phyloP scores from a whole-genome alignment of 108 stramenopile genomes.

The Asterionellopsis glacialis region DNA sequence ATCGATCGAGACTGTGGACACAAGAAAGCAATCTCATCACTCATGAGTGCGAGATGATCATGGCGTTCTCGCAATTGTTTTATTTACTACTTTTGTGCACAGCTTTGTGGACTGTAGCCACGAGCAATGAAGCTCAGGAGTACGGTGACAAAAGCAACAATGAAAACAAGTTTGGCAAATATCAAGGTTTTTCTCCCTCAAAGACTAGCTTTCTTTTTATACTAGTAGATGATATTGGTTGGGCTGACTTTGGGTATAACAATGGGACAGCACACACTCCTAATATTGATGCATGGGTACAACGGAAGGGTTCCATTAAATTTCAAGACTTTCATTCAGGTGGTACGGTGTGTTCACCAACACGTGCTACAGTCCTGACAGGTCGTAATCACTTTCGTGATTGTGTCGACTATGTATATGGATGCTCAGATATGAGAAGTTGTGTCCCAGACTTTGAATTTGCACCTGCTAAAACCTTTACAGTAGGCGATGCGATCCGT shows the following conservation, averaged over 20 bases:
- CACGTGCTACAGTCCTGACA: slow-evolving; percentile 30
- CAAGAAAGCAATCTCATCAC: no score
- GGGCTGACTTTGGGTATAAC: slow-evolving; percentile 38
- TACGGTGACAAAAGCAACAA: no score
- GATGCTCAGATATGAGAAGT: slow-evolving; percentile 18
- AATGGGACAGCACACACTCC: slow-evolving; percentile 32
- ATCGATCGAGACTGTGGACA: no score
- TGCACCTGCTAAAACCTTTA: slow-evolving; percentile 26
- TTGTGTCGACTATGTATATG: slow-evolving; percentile 35
- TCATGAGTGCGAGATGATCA: no score
- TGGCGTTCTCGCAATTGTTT: no score
- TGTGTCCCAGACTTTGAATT: slow-evolving; percentile 22
- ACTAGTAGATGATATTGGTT: slow-evolving; percentile 39
- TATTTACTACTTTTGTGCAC: no score
- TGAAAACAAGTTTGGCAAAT: no score
- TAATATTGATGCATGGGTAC: slow-evolving; percentile 31
- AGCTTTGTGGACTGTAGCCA: no score
- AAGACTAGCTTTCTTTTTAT: slow-evolving; percentile 25
- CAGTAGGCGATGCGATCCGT: slow-evolving; percentile 23
- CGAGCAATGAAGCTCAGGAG: no score
- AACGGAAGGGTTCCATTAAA: slow-evolving; percentile 2
- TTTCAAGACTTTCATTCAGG: slow-evolving; percentile 31
- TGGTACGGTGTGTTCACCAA: slow-evolving; percentile 30
- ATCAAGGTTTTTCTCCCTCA: no score
- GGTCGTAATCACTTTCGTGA: slow-evolving; percentile 37